A percentile compares a stretch with the other conserved stretches of the same genome.
Evolutionary conservation across 2,329 filamentous ascomycete genomes (phyloP).

Genomic region (Fusarium tricinctum): DNA sequence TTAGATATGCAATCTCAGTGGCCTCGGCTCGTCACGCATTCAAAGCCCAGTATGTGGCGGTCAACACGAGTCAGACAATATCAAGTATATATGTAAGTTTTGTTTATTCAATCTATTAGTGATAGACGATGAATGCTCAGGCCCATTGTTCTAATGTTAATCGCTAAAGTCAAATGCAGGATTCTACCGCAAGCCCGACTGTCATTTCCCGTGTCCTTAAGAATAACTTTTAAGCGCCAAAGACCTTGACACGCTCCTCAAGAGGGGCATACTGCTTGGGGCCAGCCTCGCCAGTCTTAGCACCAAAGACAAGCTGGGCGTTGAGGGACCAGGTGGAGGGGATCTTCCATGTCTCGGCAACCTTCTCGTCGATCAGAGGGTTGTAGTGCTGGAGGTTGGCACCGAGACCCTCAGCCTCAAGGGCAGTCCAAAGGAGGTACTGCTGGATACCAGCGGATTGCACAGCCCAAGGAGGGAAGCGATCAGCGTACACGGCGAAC

Average conservation of each 20-base stretch:
- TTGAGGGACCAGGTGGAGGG: conserved; percentile 81
- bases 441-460: conserved; percentile 86
- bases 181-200: conserved; percentile 13
- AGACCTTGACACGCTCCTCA: conserved; percentile 77
- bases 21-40: background rate
- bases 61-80: background rate
- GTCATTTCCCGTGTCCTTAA: conserved; percentile 15
- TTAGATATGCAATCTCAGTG: background rate
- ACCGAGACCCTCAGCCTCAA: conserved; percentile 86
- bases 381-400: conserved; percentile 96
- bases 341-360: conserved; percentile 76
- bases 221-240: conserved; percentile 61
- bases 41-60: background rate
- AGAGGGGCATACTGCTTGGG: conserved; percentile 76
- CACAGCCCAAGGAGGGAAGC: conserved; percentile 81
- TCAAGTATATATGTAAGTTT: background rate
- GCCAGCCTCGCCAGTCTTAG: conserved; percentile 66
- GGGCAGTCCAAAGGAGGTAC: conserved; percentile 82
- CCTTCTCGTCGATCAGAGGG: conserved; percentile 83
- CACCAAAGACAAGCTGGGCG: conserved; percentile 89
- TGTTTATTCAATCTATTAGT: conserved; percentile 13
- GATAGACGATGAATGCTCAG: conserved; percentile 1
- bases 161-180: conserved; percentile 33
- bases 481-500: conserved; percentile 81
- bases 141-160: conserved; percentile 18